Evolutionary conservation across 2,329 filamentous ascomycete species (phyloP), one percentile per base, ranked within the genome.

Genomic region (Venturiaceae sp.): DNA sequence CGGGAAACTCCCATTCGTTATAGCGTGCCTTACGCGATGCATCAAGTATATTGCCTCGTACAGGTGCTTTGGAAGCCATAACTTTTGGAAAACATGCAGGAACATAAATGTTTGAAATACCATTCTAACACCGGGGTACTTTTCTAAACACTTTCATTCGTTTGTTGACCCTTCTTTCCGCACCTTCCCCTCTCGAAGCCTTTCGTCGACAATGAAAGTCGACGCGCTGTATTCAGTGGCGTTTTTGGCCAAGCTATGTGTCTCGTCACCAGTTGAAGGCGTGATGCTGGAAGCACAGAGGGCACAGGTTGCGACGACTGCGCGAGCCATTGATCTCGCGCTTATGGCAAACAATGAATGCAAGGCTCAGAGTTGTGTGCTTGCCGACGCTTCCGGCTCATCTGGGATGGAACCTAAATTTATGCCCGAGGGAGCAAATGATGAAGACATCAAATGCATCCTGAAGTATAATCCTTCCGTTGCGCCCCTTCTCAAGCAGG

Each of bases 381-480:
- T 58, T 16, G 55, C 55, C 14, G 44, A 58, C 26, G 30, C 44
- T 13, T 5, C 55, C 14, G 55, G 55, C 23, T 58, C 55, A 13
- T 54, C 21, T 9, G 55, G 55, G 1, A 33, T n/a, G 23, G 3
- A 11, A 16, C 41, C 55, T 8, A 2, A 26, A 16, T 19, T 28
- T 3, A 13, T 32, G 26, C 28, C 55, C 6, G 44, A 58, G 44
- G 55, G 55, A 9, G 55, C 28, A 6, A 52, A 52, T 30, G 55
- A 47, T n/a, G 39, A 37, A 4, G 55, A 52, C n/a, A 23, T 28
- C 39, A 52, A 50, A 21, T 58, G 55, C 32, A 53, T 58, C 19
- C 7, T 28, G 23, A 58, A 58, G 19, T 58, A 58, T 32, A 58
- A 58, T 26, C 55, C 55, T 21, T n/a, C 19, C 21, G 44, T 13